phyloP scores from a whole-genome alignment of 2,329 filamentous ascomycete genomes.

The Sporothrix euskadiensis region DNA sequence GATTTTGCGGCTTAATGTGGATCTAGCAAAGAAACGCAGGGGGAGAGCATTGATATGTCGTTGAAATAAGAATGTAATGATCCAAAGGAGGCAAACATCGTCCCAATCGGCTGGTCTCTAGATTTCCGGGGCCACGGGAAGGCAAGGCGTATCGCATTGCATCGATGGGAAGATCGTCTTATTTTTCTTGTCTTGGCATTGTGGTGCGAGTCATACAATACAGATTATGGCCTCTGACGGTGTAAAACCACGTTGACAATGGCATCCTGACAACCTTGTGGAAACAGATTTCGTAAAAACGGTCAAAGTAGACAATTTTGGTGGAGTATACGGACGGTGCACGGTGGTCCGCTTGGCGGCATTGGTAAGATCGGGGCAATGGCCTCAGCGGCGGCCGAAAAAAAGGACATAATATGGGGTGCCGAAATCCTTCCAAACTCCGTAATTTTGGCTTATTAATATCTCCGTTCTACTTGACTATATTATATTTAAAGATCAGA shows the following conservation, averaged over 20 bases:
- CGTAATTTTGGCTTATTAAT: background rate
- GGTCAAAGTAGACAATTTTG: background rate
- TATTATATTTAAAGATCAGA: background rate
- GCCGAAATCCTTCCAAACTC: background rate
- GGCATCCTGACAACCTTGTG: background rate
- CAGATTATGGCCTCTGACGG: background rate
- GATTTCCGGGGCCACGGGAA: background rate
- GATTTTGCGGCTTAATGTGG: constrained; percentile 6
- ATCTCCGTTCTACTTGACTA: background rate
- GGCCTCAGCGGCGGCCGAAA: background rate
- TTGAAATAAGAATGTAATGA: background rate
- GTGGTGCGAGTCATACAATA: background rate
- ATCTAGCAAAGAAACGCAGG: background rate
- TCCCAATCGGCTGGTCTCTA: background rate
- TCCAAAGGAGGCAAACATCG: background rate
- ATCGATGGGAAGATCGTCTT: background rate
- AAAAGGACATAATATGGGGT: background rate
- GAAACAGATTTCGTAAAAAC: background rate
- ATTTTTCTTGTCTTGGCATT: background rate
- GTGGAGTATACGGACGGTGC: background rate
- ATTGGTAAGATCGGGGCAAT: background rate
- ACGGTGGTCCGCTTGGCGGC: background rate
- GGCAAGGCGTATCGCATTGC: background rate
- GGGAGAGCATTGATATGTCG: background rate
- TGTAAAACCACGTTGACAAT: background rate